phyloP scores from a whole-genome alignment of 768 basidiomycete species.

The Boletus bicolor region DNA sequence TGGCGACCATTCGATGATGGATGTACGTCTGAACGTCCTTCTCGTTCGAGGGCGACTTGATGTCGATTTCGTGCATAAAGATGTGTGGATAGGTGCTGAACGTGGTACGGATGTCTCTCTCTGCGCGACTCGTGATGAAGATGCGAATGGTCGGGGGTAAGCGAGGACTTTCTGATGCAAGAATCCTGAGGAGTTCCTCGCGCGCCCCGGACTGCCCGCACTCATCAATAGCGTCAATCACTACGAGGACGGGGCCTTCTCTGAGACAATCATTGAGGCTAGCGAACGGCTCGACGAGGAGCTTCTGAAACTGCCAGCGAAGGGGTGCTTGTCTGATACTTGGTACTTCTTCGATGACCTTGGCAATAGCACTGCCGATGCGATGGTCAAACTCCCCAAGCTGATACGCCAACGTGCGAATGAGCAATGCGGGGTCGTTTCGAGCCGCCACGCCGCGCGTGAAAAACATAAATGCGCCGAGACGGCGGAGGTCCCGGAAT shows the following conservation, averaged over 20 bases:
- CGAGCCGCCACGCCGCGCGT: constrained; percentile 29
- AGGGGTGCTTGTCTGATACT: constrained; percentile 30
- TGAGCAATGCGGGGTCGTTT: constrained; percentile 29
- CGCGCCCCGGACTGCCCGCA: constrained; percentile 25
- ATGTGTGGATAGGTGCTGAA: constrained; percentile 16
- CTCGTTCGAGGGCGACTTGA: constrained; percentile 24
- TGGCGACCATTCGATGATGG: constrained; percentile 25
- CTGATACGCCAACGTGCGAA: constrained; percentile 36
- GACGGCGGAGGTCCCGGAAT: constrained; percentile 31
- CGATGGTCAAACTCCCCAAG: constrained; percentile 33
- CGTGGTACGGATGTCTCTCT: constrained; percentile 24
- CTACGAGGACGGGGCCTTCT: constrained; percentile 29
- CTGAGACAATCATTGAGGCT: constrained; percentile 12
- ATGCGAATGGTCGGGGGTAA: constrained; percentile 28
- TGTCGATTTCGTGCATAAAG: constrained; percentile 22
- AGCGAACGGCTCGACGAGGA: constrained; percentile 33
- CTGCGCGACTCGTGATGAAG: constrained; percentile 34
- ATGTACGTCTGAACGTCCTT: constrained; percentile 27
- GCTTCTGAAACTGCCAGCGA: constrained; percentile 32
- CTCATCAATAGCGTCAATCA: constrained; percentile 38
- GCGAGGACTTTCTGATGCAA: constrained; percentile 22
- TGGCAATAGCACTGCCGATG: constrained; percentile 25
- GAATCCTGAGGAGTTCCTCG: constrained; percentile 27
- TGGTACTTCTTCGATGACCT: constrained; percentile 25
- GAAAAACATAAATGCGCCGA: constrained; percentile 37